Evolutionary conservation across 2,329 filamentous ascomycete species (phyloP).

Genomic region (Trichoderma koningii): DNA sequence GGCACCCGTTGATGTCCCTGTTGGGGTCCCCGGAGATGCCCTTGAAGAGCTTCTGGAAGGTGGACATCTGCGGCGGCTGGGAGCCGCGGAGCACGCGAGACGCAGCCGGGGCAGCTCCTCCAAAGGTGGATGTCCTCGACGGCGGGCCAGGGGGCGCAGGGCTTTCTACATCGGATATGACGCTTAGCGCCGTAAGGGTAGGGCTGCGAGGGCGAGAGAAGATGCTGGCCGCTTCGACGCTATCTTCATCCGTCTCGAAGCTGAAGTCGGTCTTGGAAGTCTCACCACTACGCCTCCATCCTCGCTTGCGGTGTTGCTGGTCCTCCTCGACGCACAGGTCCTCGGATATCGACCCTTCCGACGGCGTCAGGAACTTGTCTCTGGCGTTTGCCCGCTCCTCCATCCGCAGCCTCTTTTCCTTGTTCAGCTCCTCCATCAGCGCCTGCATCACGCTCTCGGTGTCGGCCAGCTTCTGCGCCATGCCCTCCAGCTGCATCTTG

Average conservation of each 20-base stretch:
- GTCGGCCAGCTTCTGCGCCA: conserved; percentile 56
- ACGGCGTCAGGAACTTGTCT: conserved; percentile 36
- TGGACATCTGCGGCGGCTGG: conserved; percentile 37
- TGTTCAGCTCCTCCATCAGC: conserved; percentile 53
- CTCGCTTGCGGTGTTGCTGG: conserved; percentile 39
- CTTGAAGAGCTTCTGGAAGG: conserved; percentile 48
- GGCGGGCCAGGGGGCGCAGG: conserved; percentile 28
- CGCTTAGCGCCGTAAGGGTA: conserved; percentile 48
- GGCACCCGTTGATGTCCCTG: conserved; percentile 45
- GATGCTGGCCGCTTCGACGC: conserved; percentile 55
- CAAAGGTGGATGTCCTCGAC: conserved; percentile 34
- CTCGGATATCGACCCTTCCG: conserved; percentile 51
- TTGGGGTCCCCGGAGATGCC: conserved; percentile 44
- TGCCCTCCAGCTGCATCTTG: conserved; percentile 61
- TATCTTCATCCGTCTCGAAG: conserved; percentile 57
- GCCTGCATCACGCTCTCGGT: conserved; percentile 55
- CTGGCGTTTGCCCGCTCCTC: conserved; percentile 42
- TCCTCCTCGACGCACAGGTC: conserved; percentile 59
- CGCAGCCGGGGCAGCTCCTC: conserved; percentile 29
- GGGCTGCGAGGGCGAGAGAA: conserved; percentile 64
- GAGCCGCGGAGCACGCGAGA: conserved; percentile 42
- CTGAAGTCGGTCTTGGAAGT: conserved; percentile 47
- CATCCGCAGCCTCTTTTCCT: conserved; percentile 51
- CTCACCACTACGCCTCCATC: conserved; percentile 48
- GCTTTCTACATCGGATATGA: conserved; percentile 38